These are phyloP conservation scores for Cinchona pubescens DNA, from an alignment of 257 asterid species.

Conservation along the genomic window DNA sequence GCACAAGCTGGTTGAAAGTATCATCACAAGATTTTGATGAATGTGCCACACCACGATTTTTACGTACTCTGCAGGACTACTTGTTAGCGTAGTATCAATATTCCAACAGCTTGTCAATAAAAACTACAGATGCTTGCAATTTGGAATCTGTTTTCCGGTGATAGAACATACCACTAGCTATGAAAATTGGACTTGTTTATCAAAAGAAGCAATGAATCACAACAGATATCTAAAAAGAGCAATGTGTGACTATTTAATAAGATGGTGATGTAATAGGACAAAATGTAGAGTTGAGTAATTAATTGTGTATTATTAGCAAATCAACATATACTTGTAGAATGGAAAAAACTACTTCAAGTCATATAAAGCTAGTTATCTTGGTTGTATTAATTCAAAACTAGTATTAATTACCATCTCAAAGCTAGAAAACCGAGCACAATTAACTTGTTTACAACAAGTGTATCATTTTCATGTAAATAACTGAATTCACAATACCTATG, in stretches of 20 bases:
- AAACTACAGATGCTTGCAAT: not conserved
- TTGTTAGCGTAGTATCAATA: not conserved
- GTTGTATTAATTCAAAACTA: not conserved
- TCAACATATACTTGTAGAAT: not conserved
- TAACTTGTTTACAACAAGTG: not conserved
- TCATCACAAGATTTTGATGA: slow-evolving; percentile 92
- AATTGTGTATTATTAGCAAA: not conserved
- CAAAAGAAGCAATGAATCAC: not conserved
- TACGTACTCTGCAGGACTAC: slow-evolving; percentile 62
- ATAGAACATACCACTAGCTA: not conserved
- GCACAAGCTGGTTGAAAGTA: slow-evolving; percentile 74
- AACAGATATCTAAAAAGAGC: not conserved
- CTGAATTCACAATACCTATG: slow-evolving; percentile 51
- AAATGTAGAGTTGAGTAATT: not conserved
- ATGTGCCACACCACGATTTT: slow-evolving; percentile 48
- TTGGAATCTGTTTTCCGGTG: not conserved
- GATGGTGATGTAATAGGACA: too few relatives aligned
- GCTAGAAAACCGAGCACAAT: not conserved
- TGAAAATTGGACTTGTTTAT: not conserved
- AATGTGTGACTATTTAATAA: not conserved
- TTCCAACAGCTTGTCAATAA: not conserved
- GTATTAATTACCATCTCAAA: not conserved
- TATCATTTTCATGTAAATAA: too few relatives aligned
- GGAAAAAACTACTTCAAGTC: not conserved
- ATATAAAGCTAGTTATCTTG: not conserved